Evolutionary conservation across 805 yeast genomes (phyloP).

Genomic region (Candida silvicultrix): DNA sequence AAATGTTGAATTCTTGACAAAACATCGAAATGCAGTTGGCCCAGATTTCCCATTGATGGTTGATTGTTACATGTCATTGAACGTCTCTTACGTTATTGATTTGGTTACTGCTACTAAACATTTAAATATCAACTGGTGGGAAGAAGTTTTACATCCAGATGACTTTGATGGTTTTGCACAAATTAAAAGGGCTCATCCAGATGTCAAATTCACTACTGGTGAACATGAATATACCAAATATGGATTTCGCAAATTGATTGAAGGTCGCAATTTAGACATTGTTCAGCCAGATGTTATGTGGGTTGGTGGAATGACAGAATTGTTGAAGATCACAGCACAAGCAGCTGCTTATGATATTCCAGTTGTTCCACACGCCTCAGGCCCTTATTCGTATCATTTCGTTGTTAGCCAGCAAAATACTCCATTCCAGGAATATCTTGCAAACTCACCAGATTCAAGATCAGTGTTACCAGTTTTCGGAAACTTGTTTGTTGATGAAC

Average conservation of each 20-base stretch:
- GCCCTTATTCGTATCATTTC: slow-evolving; percentile 46
- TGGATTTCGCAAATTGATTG: slow-evolving; percentile 44
- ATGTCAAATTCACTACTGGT: slow-evolving; percentile 44
- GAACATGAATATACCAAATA: slow-evolving; percentile 47
- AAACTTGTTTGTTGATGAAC: slow-evolving; percentile 38
- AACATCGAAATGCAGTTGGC: slow-evolving; percentile 40
- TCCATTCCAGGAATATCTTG: slow-evolving; percentile 46
- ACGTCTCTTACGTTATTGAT: slow-evolving; percentile 41
- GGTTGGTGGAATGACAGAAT: slow-evolving; percentile 47
- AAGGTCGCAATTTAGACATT: slow-evolving; percentile 41
- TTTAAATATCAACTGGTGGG: slow-evolving; percentile 46
- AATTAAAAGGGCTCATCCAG: slow-evolving; percentile 40
- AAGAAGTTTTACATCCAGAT: slow-evolving; percentile 46
- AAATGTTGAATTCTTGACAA: slow-evolving; percentile 37
- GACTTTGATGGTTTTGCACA: slow-evolving; percentile 41
- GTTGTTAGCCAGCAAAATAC: slow-evolving; percentile 43
- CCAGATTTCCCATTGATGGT: slow-evolving; percentile 49
- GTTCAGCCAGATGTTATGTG: slow-evolving; percentile 49
- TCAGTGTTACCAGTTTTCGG: slow-evolving; percentile 43
- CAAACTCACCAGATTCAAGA: slow-evolving; percentile 42
- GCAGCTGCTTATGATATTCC: slow-evolving; percentile 49
- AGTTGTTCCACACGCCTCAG: slow-evolving; percentile 49
- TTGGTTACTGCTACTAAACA: slow-evolving; percentile 37
- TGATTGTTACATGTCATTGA: slow-evolving; percentile 47
- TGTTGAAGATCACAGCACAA: slow-evolving; percentile 38